Conservation (phyloP, 2,329 filamentous ascomycete species). For the Bipolaris oryzae region DNA sequence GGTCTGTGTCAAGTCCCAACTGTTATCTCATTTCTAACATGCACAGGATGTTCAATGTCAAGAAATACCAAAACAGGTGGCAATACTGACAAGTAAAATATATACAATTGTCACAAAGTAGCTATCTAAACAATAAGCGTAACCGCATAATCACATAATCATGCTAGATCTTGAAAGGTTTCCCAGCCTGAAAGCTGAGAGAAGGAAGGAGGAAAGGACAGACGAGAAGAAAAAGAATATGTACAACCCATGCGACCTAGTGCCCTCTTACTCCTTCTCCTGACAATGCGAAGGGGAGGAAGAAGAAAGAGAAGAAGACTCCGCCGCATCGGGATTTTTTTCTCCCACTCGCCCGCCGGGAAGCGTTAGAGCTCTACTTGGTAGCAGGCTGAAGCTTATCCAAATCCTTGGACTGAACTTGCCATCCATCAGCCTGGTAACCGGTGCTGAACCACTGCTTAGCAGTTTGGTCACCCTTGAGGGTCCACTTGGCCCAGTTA, state of each 20-base stretch:
- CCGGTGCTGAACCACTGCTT: constrained; percentile 8
- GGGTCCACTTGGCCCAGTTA: constrained; percentile 22
- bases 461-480: constrained; percentile 19
- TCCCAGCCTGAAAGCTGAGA: not conserved
- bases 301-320: not conserved
- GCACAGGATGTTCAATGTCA: no score
- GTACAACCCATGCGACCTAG: no score
- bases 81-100: no score
- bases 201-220: not conserved
- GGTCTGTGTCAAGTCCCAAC: no score
- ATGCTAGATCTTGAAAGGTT: no score
- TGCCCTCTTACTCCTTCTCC: not conserved
- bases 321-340: no score
- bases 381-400: constrained; percentile 15
- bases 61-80: no score
- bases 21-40: no score
- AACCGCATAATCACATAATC: no score
- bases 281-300: not conserved
- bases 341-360: not conserved
- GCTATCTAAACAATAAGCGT: no score
- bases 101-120: no score
- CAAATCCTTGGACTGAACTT: constrained; percentile 12
- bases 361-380: not conserved
- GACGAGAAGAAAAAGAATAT: not conserved
- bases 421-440: constrained; percentile 17